Base-by-base conservation (phyloP, 2,329 filamentous ascomycete species). In the Colletotrichum falcatum region DNA sequence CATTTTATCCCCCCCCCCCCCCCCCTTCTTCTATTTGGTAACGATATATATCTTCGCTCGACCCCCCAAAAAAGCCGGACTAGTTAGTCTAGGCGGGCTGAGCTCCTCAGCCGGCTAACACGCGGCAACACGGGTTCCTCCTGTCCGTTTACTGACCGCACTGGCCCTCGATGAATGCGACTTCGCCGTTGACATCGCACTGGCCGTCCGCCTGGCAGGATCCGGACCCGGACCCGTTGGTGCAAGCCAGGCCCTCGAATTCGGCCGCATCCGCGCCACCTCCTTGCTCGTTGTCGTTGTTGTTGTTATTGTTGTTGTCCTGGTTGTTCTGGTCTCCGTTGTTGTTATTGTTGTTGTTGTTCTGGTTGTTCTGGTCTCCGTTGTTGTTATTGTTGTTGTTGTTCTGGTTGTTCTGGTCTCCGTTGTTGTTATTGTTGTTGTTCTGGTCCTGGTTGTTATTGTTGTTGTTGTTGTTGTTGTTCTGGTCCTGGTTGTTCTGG, bases 171-270 rank as follows among this genome's bases (percentile, higher is more conserved):
- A 70, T 44, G 23, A 66, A 26, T 30, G 42, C 28, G n/a, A 56
- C 37, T 16, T 35, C 26, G 55, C 66, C 62, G 26, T 66, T 66
- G 62, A 70, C 55, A 14, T 56, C 65, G 39, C 66, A 70, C 42
- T 70, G 66, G n/a, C 66, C 66, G 39, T 66, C 30, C 9, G 55
- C 62, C 18, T 61, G 62, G 49, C 66, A 66, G 23, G 66, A 23
- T 12, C 66, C 66, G 42, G 66, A 48, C 12, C 66, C 66, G 3
- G 62, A 20, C 33, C 66, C 66, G 42, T 70, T 62, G 33, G 66
- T 66, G 55, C 66, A 70, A 39, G 66, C 66, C 30, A 70, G 49
- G n/a, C 66, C 55, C 23, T 30, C 66, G 55, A 60, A 60, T 16
- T 70, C 62, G n/a, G 66, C 66, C 30, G 53, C 63, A 8, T 48